A percentile compares a stretch with the other conserved stretches of the same genome.
phyloP scores from a whole-genome alignment of 768 basidiomycete genomes.

The Gymnopilus junonius region DNA sequence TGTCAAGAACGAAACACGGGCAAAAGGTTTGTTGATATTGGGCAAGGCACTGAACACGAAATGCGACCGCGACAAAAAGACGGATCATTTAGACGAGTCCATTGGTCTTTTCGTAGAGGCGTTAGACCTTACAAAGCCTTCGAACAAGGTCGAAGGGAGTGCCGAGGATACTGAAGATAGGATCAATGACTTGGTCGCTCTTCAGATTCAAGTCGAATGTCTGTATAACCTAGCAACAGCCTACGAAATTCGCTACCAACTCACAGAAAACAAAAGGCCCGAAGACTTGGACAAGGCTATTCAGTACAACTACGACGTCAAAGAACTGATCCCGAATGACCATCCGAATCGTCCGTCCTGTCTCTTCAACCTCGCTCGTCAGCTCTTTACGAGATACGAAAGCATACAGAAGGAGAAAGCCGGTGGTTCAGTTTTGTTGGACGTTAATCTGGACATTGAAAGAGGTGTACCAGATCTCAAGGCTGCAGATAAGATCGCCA shows the following conservation, averaged over 20 bases:
- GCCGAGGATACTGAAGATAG: not conserved
- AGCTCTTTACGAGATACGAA: not conserved
- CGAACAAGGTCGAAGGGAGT: no score
- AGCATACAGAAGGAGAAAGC: not conserved
- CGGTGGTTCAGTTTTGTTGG: no score
- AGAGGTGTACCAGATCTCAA: not conserved
- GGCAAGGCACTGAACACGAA: not conserved
- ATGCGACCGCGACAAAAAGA: not conserved
- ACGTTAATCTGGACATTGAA: no score
- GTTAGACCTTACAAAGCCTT: not conserved
- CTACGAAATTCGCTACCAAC: not conserved
- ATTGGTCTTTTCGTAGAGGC: not conserved
- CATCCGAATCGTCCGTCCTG: not conserved
- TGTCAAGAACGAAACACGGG: not conserved
- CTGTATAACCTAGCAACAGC: slow-evolving; percentile 8
- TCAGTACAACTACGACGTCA: not conserved
- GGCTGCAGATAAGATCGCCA: not conserved
- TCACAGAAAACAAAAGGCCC: not conserved
- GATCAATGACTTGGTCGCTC: not conserved
- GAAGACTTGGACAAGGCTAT: slow-evolving; percentile 11
- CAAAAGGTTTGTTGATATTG: not conserved
- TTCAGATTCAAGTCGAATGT: not conserved
- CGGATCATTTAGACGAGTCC: not conserved
- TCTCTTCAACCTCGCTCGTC: slow-evolving; percentile 6
- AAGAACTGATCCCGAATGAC: not conserved